Evolutionary conservation across 116 monocot genomes (phyloP), one percentile per base, ranked within the genome.

Genomic region (Trichopus zeylanicus): DNA sequence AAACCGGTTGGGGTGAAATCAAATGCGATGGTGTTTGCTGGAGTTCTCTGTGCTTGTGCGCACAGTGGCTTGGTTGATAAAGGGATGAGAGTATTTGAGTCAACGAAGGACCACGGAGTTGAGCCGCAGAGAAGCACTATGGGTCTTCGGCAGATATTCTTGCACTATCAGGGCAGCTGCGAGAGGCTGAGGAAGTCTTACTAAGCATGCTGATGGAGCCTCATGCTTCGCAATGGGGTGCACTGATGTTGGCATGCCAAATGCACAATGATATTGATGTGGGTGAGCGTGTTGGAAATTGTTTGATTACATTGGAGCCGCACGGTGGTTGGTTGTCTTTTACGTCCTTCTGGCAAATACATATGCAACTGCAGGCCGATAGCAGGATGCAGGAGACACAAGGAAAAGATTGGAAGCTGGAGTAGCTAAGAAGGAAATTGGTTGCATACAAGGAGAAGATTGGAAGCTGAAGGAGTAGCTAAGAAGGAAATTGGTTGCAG

Each of bases 141-240:
- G 42, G 42, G 8, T 42, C 18, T 42, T 42, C n/a, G 42, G 42
- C n/a, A 16, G 42, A 42, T 42, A n/a, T 42, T 42, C 42, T 42
- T 42, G 42, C 42, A 42, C 13, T 13, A 18, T 42, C 80, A 0
- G 80, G 75, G 25, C 47, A 20, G 30, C 52, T 80, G 64, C 53
- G 46, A 18, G 75, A 68, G 53, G 81, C 81, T 0, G 75, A 81
- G 42, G 56, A 71, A 13, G 53, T 80, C 18, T 48, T 81, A 48
- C 49, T 67, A 5, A 23, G 9, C 1, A 81, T 76, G 81, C 81
- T 76, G 2, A 76, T 72, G 76, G 76, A 72, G 58, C 62, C 77
- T 4, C 55, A 73, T 6, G 76, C 76, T 0, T 52, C 59, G 7
- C 81, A 76, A 26, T 81, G 81, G 81, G 81, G 81, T 5, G 81